Evolutionary conservation across 805 yeast genomes (phyloP).

Genomic region (Cyberlindnera maclurae): DNA sequence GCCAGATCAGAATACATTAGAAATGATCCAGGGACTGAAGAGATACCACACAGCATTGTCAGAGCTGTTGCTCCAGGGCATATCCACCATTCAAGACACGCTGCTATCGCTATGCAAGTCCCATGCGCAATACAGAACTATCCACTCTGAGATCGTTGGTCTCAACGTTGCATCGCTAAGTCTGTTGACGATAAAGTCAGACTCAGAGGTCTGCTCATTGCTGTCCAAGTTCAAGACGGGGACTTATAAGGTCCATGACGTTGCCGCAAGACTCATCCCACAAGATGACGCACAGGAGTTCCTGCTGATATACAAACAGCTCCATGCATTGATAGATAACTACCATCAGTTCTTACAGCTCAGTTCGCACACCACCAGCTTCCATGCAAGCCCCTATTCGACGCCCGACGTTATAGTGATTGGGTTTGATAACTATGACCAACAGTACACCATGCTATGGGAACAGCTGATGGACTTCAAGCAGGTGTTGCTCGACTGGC

Average conservation of each 20-base stretch:
- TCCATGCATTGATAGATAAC: background rate
- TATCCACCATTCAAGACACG: conserved; percentile 8
- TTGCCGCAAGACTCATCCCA: background rate
- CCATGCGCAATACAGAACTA: background rate
- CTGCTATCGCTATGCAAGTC: background rate
- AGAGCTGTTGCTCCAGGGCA: conserved; percentile 8
- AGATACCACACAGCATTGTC: conserved; percentile 12
- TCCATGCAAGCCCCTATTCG: conserved; percentile 11
- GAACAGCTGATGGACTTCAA: conserved; percentile 6
- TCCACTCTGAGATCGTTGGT: background rate
- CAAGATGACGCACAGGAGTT: background rate
- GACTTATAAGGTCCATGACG: conserved; percentile 1
- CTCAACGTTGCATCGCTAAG: background rate
- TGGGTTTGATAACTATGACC: conserved; percentile 13
- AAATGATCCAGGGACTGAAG: conserved; percentile 9
- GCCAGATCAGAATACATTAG: no score
- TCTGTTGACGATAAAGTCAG: background rate
- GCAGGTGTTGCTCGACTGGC: conserved; percentile 7
- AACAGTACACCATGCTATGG: conserved; percentile 5
- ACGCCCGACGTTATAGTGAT: conserved; percentile 11
- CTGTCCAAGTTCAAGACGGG: background rate
- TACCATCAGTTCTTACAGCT: background rate
- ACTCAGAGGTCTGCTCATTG: background rate
- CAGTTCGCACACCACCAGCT: conserved; percentile 9
- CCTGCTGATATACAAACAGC: background rate